Conservation (phyloP, 2,329 filamentous ascomycete species). For the Phyllosticta paracitricarpa region DNA sequence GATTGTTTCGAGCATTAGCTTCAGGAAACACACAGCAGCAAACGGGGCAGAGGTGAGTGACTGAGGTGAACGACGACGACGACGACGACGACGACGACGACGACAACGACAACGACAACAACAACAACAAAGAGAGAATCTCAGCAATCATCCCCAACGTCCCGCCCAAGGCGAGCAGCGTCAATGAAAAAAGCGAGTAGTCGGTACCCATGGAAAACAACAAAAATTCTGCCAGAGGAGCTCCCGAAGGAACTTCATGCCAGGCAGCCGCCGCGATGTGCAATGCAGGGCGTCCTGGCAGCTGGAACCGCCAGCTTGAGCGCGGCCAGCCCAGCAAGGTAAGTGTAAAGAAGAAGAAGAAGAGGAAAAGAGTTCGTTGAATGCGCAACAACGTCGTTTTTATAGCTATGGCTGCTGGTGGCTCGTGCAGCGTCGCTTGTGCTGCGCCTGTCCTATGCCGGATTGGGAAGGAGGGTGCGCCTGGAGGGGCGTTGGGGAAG, state of each 20-base stretch:
- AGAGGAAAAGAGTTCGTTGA: too few relatives aligned
- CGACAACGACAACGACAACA: background rate
- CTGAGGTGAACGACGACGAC: too few relatives aligned
- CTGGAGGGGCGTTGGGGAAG: too few relatives aligned
- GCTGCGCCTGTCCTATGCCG: too few relatives aligned
- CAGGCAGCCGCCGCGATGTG: background rate
- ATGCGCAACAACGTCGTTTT: too few relatives aligned
- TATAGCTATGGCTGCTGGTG: too few relatives aligned
- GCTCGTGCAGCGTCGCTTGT: too few relatives aligned
- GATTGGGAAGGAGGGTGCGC: too few relatives aligned
- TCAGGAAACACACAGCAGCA: too few relatives aligned
- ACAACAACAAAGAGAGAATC: background rate
- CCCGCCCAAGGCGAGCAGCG: constrained; percentile 22
- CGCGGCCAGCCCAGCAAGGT: background rate
- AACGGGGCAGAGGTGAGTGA: background rate
- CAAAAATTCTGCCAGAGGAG: constrained; percentile 43
- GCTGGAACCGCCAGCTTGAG: background rate
- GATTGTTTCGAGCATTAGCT: background rate
- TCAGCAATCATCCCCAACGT: constrained; percentile 25
- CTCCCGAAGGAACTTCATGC: constrained; percentile 37
- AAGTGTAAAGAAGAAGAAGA: background rate
- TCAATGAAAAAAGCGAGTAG: constrained; percentile 32
- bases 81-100: too few relatives aligned
- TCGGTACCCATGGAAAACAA: constrained; percentile 20
- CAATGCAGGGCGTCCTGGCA: background rate